Conservation (phyloP, 176 grass and related monocot species). For the Carex parvula region DNA sequence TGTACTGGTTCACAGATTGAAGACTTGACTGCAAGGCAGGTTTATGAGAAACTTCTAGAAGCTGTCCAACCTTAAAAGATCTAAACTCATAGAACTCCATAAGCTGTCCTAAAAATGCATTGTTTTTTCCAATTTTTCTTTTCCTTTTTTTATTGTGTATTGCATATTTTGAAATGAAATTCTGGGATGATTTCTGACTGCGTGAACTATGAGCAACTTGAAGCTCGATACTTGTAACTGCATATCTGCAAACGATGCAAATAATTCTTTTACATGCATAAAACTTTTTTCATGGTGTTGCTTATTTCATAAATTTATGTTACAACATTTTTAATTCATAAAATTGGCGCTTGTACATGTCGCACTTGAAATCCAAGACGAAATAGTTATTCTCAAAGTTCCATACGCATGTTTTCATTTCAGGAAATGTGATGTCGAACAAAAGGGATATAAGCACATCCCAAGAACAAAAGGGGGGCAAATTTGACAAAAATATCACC, state of each 20-base stretch:
- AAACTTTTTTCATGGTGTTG: neutral
- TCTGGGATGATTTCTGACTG: neutral
- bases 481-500: neutral
- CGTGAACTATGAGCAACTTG: neutral
- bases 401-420: neutral
- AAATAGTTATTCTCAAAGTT: neutral
- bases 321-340: neutral
- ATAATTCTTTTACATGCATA: neutral
- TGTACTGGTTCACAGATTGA: conserved; percentile 53
- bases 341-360: neutral
- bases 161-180: neutral
- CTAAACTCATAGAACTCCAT: too few relatives aligned
- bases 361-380: neutral
- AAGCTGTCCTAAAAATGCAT: neutral
- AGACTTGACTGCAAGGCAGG: conserved; percentile 75
- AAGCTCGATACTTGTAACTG: neutral
- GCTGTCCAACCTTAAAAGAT: conserved; percentile 65
- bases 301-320: neutral
- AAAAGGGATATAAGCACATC: neutral
- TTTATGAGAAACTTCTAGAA: conserved; percentile 95
- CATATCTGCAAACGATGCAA: neutral
- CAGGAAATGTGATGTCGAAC: too few relatives aligned
- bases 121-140: neutral
- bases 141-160: neutral
- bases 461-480: neutral